Base-by-base conservation (phyloP, 768 basidiomycete species). In the Hygrophoropsis aurantiaca region DNA sequence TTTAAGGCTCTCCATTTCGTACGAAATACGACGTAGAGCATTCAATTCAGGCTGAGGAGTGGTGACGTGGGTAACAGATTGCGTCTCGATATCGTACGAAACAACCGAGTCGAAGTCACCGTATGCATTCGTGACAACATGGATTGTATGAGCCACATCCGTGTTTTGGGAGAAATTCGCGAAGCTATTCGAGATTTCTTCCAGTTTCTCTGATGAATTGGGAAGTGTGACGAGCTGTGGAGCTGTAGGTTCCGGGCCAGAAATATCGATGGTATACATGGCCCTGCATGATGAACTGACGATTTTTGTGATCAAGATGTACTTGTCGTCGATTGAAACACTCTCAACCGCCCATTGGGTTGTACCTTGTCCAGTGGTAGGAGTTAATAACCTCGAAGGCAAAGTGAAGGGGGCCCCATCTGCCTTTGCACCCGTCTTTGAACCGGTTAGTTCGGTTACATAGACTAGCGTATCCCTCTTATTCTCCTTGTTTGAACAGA, bases 311-410 rank as follows among this genome's bases (percentile, higher is more conserved):
- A 74, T 56, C 30, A 70, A 57, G 5, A 74, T 39, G n/a, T 66
- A 65, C 37, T 63, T 60, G 41, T 74, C 70, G 33, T 74, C 71
- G 40, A 69, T 37, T 19, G 72, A 74, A 45, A 74, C 62, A 39
- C 65, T 64, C 34, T 21, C 43, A 20, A 58, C 52, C n/a, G 18
- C 16, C 69, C 67, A 72, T 46, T 56, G 50, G 33, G 68, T 58
- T 3, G 54, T 58, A 13, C 51, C 54, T 19, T 46, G 46, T 3
- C 39, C 49, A 11, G 45, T n/a, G 4, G 46, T 51, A 15, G 60
- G 50, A 1, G 62, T 61, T 10, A 66, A 51, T 13, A 58, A 52
- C 47, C 46, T 51, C 11, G 60, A 47, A 6, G 59, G 53, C 27
- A 65, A 49, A 3, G 48, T 47, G 49, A 65, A 58, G 23, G 56